Evolutionary conservation across 2,329 filamentous ascomycete species (phyloP).

Genomic region (Trichoderma sp.): DNA sequence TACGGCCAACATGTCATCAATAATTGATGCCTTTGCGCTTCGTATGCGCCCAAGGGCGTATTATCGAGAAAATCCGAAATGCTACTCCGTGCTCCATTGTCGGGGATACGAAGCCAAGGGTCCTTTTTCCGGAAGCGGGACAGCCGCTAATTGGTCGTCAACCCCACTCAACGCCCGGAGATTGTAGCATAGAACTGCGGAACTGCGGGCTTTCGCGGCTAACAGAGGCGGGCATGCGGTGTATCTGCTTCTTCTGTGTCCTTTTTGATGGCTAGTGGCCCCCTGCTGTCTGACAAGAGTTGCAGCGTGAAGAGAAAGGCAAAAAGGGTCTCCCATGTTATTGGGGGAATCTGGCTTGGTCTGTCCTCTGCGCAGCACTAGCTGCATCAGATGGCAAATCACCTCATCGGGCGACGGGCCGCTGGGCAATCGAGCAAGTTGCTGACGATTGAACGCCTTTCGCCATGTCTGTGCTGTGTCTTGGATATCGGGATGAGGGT

Average conservation of each 20-base stretch:
- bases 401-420: constrained; percentile 18
- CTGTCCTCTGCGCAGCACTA: background rate
- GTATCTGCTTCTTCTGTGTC: background rate
- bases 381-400: constrained; percentile 1
- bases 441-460: background rate
- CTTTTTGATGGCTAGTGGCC: background rate
- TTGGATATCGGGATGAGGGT: background rate
- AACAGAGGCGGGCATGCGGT: background rate
- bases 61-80: background rate
- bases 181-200: background rate
- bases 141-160: background rate
- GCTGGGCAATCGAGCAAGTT: background rate
- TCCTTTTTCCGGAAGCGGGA: background rate
- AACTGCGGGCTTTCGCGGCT: background rate
- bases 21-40: background rate
- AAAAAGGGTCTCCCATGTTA: background rate
- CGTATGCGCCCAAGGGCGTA: background rate
- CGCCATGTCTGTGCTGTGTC: background rate
- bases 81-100: background rate
- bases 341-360: background rate
- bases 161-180: constrained; percentile 9
- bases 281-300: constrained; percentile 5
- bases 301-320: background rate
- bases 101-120: background rate
- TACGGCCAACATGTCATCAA: background rate